phyloP scores from a whole-genome alignment of 2,329 filamentous ascomycete genomes.

The Aaosphaeria pasadenensis region DNA sequence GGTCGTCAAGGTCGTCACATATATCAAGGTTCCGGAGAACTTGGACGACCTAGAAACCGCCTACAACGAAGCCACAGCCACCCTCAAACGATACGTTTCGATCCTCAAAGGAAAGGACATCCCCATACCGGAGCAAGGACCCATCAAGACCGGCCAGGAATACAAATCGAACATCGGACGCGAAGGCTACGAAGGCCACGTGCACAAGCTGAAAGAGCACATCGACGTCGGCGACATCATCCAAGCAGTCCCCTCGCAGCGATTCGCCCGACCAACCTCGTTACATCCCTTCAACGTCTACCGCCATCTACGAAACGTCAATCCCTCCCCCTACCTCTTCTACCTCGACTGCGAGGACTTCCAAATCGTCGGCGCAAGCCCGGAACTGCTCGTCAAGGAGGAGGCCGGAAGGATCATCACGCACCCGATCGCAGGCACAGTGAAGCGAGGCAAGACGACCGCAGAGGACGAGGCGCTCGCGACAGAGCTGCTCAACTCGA shows the following conservation, averaged over 20 bases:
- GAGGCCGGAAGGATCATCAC: constrained; percentile 86
- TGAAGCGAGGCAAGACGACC: constrained; percentile 76
- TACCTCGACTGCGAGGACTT: constrained; percentile 90
- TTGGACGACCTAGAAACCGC: constrained; percentile 59
- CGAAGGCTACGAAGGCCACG: constrained; percentile 86
- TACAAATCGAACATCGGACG: constrained; percentile 92
- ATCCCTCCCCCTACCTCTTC: constrained; percentile 96
- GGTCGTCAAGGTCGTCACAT: constrained; percentile 89
- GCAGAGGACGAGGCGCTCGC: constrained; percentile 82
- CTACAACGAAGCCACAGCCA: constrained; percentile 66
- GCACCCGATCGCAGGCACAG: constrained; percentile 94
- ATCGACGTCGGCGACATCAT: constrained; percentile 93
- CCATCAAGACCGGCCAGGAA: constrained; percentile 69
- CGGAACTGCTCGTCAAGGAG: constrained; percentile 90
- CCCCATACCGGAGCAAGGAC: constrained; percentile 72
- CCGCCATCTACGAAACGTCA: constrained; percentile 91
- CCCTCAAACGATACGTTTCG: constrained; percentile 65
- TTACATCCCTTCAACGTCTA: constrained; percentile 99
- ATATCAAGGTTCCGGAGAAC: constrained; percentile 64
- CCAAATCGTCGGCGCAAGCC: constrained; percentile 91
- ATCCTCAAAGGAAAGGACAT: constrained; percentile 72
- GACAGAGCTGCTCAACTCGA: constrained; percentile 68
- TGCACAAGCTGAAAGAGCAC: constrained; percentile 81
- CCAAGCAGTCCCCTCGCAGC: constrained; percentile 92
- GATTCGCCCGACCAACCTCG: constrained; percentile 82